phyloP scores from a whole-genome alignment of 495 filamentous ascomycete species.

The Baudoinia panamericana region DNA sequence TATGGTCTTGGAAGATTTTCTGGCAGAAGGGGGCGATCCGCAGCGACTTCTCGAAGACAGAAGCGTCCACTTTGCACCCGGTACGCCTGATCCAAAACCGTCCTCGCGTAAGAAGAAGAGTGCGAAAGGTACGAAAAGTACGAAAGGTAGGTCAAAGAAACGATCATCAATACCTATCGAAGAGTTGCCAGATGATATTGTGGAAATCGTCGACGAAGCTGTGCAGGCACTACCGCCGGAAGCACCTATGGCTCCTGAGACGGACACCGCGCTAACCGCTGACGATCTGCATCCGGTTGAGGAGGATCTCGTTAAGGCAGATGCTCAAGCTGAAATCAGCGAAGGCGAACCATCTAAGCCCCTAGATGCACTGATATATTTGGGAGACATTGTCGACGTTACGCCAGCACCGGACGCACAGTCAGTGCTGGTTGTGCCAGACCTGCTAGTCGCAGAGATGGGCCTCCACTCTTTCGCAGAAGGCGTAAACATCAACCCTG shows the following conservation, averaged over 20 bases:
- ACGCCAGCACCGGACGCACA: too few species aligned
- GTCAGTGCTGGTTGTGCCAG: too few species aligned
- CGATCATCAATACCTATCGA: constrained; percentile 2
- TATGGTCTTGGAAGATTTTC: too few species aligned
- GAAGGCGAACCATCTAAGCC: neutral
- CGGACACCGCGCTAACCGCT: neutral
- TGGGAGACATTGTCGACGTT: too few species aligned
- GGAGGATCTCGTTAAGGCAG: too few species aligned
- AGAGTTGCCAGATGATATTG: constrained; percentile 3
- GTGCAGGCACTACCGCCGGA: neutral
- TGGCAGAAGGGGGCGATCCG: too few species aligned
- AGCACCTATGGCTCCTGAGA: neutral
- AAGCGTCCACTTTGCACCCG: constrained; percentile 14
- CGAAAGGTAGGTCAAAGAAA: constrained; percentile 15
- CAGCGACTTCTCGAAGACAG: neutral
- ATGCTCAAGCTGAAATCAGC: too few species aligned
- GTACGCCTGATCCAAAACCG: constrained; percentile 16
- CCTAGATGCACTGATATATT: too few species aligned
- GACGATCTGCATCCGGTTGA: too few species aligned
- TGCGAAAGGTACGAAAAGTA: constrained; percentile 3
- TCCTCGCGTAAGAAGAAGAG: constrained; percentile 17
- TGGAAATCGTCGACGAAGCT: constrained; percentile 4
- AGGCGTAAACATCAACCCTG: too few species aligned
- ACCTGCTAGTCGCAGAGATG: too few species aligned
- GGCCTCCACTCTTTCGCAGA: too few species aligned